These are phyloP conservation scores for Torrubiellomyces zombiae DNA, from an alignment of 2,329 filamentous ascomycete genomes.

Conservation along the genomic window DNA sequence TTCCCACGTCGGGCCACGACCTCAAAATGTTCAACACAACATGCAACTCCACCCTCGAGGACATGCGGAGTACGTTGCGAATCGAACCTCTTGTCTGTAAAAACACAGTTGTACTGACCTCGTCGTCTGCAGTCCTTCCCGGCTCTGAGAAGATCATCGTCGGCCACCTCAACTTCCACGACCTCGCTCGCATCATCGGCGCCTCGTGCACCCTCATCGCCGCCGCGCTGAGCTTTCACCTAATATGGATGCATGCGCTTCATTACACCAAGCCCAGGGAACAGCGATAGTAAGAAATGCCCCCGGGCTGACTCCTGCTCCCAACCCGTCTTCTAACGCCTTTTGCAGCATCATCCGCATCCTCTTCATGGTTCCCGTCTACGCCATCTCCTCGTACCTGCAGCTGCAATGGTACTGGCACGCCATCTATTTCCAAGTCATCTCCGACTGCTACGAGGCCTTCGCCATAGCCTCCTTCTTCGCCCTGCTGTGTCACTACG, in stretches of 20 bases:
- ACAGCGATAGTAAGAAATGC: constrained; percentile 36
- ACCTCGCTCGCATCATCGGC: constrained; percentile 34
- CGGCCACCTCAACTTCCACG: constrained; percentile 35
- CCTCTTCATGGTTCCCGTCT: constrained; percentile 74
- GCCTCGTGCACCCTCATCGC: constrained; percentile 32
- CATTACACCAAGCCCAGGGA: constrained; percentile 45
- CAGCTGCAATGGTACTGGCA: constrained; percentile 60
- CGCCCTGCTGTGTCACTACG: constrained; percentile 63
- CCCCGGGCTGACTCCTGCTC: not conserved
- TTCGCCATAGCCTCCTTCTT: constrained; percentile 83
- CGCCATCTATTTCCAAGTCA: constrained; percentile 64
- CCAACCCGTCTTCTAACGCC: not conserved
- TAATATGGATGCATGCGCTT: constrained; percentile 40
- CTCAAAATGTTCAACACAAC: constrained; percentile 18
- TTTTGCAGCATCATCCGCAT: constrained; percentile 61
- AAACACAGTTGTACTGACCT: constrained; percentile 2
- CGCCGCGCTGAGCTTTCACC: constrained; percentile 34
- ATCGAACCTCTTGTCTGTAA: constrained; percentile 1
- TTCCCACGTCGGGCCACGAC: too few relatives aligned
- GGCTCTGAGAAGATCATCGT: constrained; percentile 29
- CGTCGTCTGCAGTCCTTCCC: constrained; percentile 17
- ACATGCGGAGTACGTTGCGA: constrained; percentile 21
- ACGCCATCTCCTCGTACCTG: constrained; percentile 57
- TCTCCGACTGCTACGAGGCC: constrained; percentile 77
- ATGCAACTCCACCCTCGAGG: constrained; percentile 27